Evolutionary conservation across 805 yeast species (phyloP), one percentile per base, ranked within the genome.

Genomic region (Barnettozyma sp.): DNA sequence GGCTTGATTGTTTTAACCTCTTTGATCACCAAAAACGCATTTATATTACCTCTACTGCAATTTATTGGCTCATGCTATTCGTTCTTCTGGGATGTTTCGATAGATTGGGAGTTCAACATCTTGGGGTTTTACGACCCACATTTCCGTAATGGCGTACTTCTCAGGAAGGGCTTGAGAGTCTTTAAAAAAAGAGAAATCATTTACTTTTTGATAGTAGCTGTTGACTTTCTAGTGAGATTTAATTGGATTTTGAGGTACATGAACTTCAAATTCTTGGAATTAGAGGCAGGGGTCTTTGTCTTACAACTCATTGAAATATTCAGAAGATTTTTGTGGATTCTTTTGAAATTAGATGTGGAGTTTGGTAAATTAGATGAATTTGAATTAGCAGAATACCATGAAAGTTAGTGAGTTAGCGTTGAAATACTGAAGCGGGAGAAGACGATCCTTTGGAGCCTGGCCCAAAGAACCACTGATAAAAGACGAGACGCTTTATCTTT

Each of bases 291-390:
- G 1, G 70, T 77, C 38, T 80, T 82, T 43, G 58, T 72, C 9
- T 62, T 85, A 37, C 92, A 88, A 50, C 45, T 74, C 4, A 58
- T 88, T 35, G 98, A 92, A 55, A 65, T 92, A 6, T 46, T 79
- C 7, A 70, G 98, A 60, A 71, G 98, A 53, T 84, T 88, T 76
- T 59, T 86, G 34, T 92, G 99, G 99, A 74, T 87, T 27, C 71
- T 84, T 42, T 64, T 90, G 53, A 80, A 92, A 51, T 61, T 88
- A 13, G 97, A 92, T 46, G 73, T 82, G 21, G 97, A 90, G 23
- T 33, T 39, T 18, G 21, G 33, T 4, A 39, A 35, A 22, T 7
- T 37, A 5, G 21, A 33, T 22, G 36, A 33, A 15, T 25, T 37
- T 14, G 40, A 37, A 25, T 21, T 37, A 20, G n/a, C 37, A 25